Evolutionary conservation across 179 eudicot species (phyloP).

Genomic region (Gypsophila paniculata): DNA sequence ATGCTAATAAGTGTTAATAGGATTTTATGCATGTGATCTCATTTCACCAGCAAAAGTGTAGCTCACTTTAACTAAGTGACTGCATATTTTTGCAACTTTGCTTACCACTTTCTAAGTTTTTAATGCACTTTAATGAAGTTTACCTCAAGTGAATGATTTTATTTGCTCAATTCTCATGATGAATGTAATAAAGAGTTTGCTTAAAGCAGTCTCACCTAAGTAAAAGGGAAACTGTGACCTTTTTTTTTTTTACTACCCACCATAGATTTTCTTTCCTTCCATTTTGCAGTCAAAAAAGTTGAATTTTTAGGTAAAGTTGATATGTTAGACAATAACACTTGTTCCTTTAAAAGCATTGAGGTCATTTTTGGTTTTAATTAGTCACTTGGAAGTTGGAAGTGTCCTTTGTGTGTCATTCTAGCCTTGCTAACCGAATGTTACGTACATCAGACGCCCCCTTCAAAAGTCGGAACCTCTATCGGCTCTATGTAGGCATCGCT

Average conservation of each 20-base stretch:
- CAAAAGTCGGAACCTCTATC: too few relatives aligned
- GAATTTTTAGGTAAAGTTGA: not conserved
- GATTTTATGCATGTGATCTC: conserved; percentile 30
- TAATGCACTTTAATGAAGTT: conserved; percentile 16
- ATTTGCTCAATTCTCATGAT: conserved; percentile 11
- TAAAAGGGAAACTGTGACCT: conserved; percentile 8
- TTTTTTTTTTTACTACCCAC: not conserved
- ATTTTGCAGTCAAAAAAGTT: not conserved
- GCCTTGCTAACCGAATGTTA: too few relatives aligned
- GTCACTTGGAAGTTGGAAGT: too few relatives aligned
- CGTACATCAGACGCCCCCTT: too few relatives aligned
- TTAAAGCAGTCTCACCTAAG: conserved; percentile 11
- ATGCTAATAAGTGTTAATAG: conserved; percentile 30
- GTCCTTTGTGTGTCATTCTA: too few relatives aligned
- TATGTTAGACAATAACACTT: too few relatives aligned
- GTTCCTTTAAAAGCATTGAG: too few relatives aligned
- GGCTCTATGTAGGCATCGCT: too few relatives aligned
- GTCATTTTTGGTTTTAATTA: too few relatives aligned
- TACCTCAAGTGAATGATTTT: conserved; percentile 17
- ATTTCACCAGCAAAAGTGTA: conserved; percentile 24
- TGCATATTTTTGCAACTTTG: conserved; percentile 13
- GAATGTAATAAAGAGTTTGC: conserved; percentile 16
- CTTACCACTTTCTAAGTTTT: conserved; percentile 6
- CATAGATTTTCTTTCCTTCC: not conserved
- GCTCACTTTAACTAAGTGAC: conserved; percentile 24